These are phyloP conservation scores for Eimeria necatrix DNA, from an alignment of 169 alveolate species.

Conservation along the genomic window DNA sequence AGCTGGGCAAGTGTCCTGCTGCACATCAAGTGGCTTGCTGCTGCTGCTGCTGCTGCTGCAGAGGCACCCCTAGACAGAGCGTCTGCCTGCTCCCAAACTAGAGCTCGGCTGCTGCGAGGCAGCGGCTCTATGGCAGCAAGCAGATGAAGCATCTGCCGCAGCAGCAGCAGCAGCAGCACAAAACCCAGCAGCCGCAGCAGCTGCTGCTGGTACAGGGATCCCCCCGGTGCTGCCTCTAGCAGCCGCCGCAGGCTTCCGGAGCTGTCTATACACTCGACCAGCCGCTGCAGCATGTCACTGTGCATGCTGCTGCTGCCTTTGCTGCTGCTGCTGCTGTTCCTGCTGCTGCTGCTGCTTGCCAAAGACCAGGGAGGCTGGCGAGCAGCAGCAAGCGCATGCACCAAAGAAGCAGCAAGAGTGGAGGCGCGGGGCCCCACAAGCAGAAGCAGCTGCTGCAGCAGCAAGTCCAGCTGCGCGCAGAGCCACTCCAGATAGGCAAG, in stretches of 20 bases:
- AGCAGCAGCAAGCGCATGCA: constrained; percentile 66
- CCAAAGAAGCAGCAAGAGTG: constrained; percentile 44
- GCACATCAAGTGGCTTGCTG: constrained; percentile 41
- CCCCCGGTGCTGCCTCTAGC: constrained; percentile 17
- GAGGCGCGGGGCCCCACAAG: constrained; percentile 59
- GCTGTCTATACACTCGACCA: constrained; percentile 47
- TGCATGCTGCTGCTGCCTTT: background rate
- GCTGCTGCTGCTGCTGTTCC: constrained; percentile 52
- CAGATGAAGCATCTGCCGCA: constrained; percentile 47
- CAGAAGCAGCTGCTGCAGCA: constrained; percentile 68
- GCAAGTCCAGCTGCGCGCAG: constrained; percentile 43
- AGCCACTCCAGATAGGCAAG: constrained; percentile 63
- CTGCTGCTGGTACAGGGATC: background rate
- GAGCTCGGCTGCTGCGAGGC: constrained; percentile 63
- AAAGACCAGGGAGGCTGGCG: constrained; percentile 32
- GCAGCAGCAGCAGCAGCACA: constrained; percentile 72
- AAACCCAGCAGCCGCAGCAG: constrained; percentile 63
- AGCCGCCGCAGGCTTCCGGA: constrained; percentile 30
- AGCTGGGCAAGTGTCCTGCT: constrained; percentile 2
- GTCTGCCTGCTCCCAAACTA: constrained; percentile 59
- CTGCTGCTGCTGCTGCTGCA: constrained; percentile 24
- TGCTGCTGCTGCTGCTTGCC: constrained; percentile 37
- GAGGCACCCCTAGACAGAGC: constrained; percentile 3
- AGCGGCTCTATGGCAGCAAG: constrained; percentile 34
- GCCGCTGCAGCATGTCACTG: background rate